Base-by-base conservation (phyloP, 352 stramenopile genomes). In the Bremia lactucae region DNA sequence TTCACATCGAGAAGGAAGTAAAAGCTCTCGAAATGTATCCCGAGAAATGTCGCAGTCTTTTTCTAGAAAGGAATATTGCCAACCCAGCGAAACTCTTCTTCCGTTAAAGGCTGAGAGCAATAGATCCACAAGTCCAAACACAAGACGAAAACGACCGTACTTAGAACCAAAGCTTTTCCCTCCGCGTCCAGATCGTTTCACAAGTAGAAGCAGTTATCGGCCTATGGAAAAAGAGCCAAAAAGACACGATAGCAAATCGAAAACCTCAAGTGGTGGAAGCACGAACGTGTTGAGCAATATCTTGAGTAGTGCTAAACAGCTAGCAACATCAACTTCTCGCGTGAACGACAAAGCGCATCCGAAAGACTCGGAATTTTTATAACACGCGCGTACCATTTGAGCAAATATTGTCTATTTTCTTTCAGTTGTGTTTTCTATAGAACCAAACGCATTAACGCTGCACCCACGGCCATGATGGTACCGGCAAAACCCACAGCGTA, bases 391-490 rank as follows among this genome's bases (percentile, higher is more conserved):
- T 33, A n/a, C 11, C 28, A 33, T 33, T 33, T 13, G 15, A 33
- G 6, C 7, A 14, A 33, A 15, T 33, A 10, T 13, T 33, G 11
- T 14, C 7, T 33, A 6, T 4, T n/a, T n/a, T n/a, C n/a, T n/a
- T n/a, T n/a, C n/a, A n/a, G n/a, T 36, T 15, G 6, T 36, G 16
- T 36, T 36, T 9, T 33, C 8, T 31, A 91, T 43, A 91, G 51
- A 37, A 91, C 66, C 13, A 91, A 55, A 31, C 78, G 75, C 52
- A 75, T 62, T 46, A 91, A 63, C 28, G 75, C 75, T 6, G 78
- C 75, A 18, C 78, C 78, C 25, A 91, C 78, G 15, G 78, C 78
- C 74, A 90, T 88, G 45, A 94, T 89, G 25, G 81, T 90, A 58
- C 81, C 74, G 2, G 77, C 76, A 49, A 94, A 94, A 63, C 78